A percentile compares a stretch with the other conserved stretches of the same genome.
These are phyloP conservation scores for Oryza punctata DNA, from an alignment of 176 grass and related monocot genomes.

Conservation along the genomic window DNA sequence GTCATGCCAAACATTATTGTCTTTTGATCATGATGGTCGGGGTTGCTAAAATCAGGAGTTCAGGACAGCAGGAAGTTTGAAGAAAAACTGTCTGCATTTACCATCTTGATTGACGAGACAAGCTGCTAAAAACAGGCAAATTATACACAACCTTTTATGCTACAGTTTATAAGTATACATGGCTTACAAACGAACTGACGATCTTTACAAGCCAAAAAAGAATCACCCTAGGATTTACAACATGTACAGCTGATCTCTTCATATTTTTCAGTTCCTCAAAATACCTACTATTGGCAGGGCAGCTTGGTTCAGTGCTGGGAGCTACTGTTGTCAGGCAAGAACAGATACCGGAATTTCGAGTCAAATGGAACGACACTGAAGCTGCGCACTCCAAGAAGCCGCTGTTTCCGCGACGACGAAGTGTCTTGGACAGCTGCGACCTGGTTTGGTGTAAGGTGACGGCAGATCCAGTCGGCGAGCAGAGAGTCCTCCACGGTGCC, in stretches of 20 bases:
- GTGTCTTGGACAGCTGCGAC: conserved; percentile 60
- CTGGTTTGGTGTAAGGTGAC: conserved; percentile 68
- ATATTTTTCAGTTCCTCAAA: neutral
- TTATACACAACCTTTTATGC: neutral
- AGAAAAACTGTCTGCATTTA: neutral
- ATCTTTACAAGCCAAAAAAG: conserved; percentile 33
- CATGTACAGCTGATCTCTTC: conserved; percentile 21
- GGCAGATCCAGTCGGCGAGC: conserved; percentile 88
- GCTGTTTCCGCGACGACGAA: conserved; percentile 57
- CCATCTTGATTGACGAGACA: neutral
- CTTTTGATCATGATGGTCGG: neutral
- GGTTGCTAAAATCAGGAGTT: neutral
- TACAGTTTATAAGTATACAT: neutral
- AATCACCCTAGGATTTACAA: conserved; percentile 39
- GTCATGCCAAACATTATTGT: neutral
- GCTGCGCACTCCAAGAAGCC: conserved; percentile 64
- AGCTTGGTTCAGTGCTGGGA: neutral
- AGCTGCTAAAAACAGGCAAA: neutral
- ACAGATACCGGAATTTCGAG: conserved; percentile 79
- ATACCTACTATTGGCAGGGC: neutral
- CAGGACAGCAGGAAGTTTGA: neutral
- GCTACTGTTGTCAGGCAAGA: conserved; percentile 51
- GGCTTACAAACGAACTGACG: neutral
- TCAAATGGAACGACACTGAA: conserved; percentile 71
- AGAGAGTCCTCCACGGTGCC: conserved; percentile 87